A percentile compares a stretch with the other conserved stretches of the same genome.
Conservation (phyloP, 2,329 filamentous ascomycete genomes). For the Curvularia hawaiiensis region DNA sequence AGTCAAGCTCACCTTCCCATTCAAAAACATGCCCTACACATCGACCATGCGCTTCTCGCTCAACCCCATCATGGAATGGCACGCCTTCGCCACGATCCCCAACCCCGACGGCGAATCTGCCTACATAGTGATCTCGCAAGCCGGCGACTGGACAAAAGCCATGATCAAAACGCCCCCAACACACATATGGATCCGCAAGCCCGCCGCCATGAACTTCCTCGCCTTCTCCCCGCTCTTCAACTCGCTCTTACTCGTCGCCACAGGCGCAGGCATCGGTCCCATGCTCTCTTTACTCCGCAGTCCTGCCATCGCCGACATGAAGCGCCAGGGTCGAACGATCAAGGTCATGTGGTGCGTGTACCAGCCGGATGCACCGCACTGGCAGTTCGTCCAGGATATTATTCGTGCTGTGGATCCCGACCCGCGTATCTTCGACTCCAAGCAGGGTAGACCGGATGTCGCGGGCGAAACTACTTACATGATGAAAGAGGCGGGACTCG, state of each 20-base stretch:
- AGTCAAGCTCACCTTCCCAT: conserved; percentile 63
- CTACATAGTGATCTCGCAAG: conserved; percentile 39
- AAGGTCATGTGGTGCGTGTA: conserved; percentile 28
- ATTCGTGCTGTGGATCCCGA: conserved; percentile 20
- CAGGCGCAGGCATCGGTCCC: conserved; percentile 32
- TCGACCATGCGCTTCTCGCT: conserved; percentile 25
- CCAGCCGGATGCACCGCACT: conserved; percentile 18
- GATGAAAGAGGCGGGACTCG: conserved; percentile 6
- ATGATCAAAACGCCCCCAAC: conserved; percentile 20
- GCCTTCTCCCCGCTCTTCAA: conserved; percentile 23
- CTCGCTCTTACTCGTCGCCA: conserved; percentile 28
- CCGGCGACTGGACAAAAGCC: conserved; percentile 43
- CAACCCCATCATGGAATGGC: conserved; percentile 41
- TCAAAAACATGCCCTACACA: conserved; percentile 30
- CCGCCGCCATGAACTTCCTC: conserved; percentile 30
- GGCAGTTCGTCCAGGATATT: conserved; percentile 19
- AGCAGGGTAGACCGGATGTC: conserved; percentile 16
- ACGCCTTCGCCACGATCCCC: conserved; percentile 47
- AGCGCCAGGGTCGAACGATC: conserved; percentile 2
- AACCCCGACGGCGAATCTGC: conserved; percentile 4
- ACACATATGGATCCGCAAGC: conserved; percentile 24
- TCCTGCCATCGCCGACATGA: conserved; percentile 17
- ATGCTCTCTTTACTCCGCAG: conserved; percentile 25
- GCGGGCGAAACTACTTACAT: conserved; percentile 17
- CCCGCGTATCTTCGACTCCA: conserved; percentile 23